phyloP scores from a whole-genome alignment of 192 early-diverging fungal genomes.

The Jimgerdemannia flammicorona region DNA sequence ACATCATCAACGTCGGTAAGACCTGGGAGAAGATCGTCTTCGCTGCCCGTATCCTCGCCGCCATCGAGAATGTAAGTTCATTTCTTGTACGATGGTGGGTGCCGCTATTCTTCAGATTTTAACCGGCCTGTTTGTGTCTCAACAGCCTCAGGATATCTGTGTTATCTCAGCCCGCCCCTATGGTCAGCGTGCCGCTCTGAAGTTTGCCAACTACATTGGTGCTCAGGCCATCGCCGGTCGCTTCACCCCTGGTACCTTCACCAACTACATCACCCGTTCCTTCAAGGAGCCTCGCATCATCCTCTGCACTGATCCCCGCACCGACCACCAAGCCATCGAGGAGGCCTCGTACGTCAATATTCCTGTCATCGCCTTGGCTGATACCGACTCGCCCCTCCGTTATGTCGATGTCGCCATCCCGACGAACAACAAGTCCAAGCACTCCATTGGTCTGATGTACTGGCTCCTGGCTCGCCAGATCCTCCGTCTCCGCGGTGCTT shows the following conservation, averaged over 20 bases:
- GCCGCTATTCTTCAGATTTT: neutral
- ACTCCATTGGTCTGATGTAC: constrained; percentile 96
- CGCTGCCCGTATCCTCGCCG: constrained; percentile 97
- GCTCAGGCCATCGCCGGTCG: constrained; percentile 99
- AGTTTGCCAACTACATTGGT: constrained; percentile 98
- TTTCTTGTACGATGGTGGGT: neutral
- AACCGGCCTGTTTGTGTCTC: neutral
- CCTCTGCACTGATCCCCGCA: constrained; percentile 95
- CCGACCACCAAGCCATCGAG: constrained; percentile 97
- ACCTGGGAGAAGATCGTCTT: constrained; percentile 99
- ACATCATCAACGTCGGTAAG: constrained; percentile 99
- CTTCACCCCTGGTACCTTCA: constrained; percentile 99
- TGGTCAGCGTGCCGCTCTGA: constrained; percentile 98
- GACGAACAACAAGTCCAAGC: constrained; percentile 99
- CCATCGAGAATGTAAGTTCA: constrained; percentile 86
- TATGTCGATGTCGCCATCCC: constrained; percentile 99
- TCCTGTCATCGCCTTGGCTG: constrained; percentile 98
- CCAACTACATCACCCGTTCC: constrained; percentile 99
- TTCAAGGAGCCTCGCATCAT: constrained; percentile 99
- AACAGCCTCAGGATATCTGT: constrained; percentile 84
- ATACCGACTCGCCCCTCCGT: constrained; percentile 94
- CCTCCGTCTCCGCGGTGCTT: constrained; percentile 93
- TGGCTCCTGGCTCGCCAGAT: constrained; percentile 99
- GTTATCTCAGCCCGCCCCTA: constrained; percentile 96
- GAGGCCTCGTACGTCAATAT: constrained; percentile 99